phyloP scores from a whole-genome alignment of 257 asterid genomes.

The Primulina tabacum region DNA sequence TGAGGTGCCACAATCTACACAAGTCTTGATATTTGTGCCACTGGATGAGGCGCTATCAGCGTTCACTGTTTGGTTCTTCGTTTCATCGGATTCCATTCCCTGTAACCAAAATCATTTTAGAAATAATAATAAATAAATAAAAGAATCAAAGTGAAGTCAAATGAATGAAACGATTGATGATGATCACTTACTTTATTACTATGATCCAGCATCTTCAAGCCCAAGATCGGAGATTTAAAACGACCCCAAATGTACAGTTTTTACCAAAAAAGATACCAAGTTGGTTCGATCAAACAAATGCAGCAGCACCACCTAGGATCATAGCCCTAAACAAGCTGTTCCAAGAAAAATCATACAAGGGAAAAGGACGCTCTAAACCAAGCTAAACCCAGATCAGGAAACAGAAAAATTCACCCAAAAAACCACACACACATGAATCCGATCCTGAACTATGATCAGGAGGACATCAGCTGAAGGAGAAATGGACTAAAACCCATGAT shows the following conservation, averaged over 20 bases:
- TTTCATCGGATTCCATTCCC: constrained; percentile 69
- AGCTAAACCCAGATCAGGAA: constrained; percentile 16
- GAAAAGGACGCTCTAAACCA: not conserved
- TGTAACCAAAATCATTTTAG: constrained; percentile 11
- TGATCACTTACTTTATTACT: constrained; percentile 75
- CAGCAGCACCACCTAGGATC: constrained; percentile 25
- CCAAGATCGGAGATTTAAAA: constrained; percentile 15
- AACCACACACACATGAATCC: not conserved
- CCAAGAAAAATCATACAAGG: too few relatives aligned
- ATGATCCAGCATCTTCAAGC: constrained; percentile 56
- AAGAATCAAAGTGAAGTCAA: too few relatives aligned
- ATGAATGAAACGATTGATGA: not conserved
- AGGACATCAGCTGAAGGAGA: not conserved
- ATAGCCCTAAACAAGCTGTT: not conserved
- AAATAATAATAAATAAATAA: too few relatives aligned
- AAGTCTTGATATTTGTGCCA: constrained; percentile 58
- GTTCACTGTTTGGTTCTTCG: constrained; percentile 42
- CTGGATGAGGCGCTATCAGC: constrained; percentile 56
- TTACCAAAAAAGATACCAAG: not conserved
- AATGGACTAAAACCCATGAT: not conserved
- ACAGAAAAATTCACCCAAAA: not conserved
- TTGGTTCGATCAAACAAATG: constrained; percentile 18
- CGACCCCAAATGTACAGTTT: constrained; percentile 18
- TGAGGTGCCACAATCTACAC: constrained; percentile 88
- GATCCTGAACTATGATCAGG: constrained; percentile 16